Evolutionary conservation across 1,139 yeast genomes (phyloP).

Genomic region (Hyphopichia buzzinii): DNA sequence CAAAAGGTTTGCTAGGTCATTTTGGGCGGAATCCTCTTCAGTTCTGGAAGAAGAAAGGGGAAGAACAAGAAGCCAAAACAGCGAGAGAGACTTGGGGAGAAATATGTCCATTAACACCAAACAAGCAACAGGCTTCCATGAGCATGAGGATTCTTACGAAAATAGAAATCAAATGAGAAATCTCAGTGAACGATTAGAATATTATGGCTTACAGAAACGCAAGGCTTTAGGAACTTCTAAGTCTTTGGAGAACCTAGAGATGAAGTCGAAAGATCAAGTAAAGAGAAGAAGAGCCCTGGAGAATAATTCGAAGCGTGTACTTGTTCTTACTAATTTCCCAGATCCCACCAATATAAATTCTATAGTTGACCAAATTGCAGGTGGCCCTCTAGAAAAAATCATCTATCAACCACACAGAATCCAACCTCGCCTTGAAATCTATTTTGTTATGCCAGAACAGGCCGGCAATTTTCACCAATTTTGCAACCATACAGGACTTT

Average conservation of each 20-base stretch:
- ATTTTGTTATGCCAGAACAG: slow-evolving; percentile 52
- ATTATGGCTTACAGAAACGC: no score
- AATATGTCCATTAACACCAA: background rate
- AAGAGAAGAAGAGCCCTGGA: background rate
- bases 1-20: background rate
- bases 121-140: background rate
- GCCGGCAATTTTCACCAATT: slow-evolving; percentile 57
- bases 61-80: background rate
- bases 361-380: slow-evolving; percentile 58
- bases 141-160: background rate
- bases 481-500: slow-evolving; percentile 52
- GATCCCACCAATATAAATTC: slow-evolving; percentile 42
- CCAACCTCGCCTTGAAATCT: slow-evolving; percentile 38
- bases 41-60: background rate
- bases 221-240: background rate
- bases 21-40: background rate
- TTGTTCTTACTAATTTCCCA: slow-evolving; percentile 18
- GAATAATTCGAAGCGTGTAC: slow-evolving; percentile 10
- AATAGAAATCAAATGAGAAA: no score
- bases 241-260: background rate
- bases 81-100: background rate
- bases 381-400: slow-evolving; percentile 72
- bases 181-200: no score
- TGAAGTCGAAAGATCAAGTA: background rate
- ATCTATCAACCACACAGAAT: slow-evolving; percentile 17